A percentile compares a stretch with the other conserved stretches of the same genome.
These are phyloP conservation scores for Dovyalis caffra DNA, from an alignment of 345 rosid species.

Conservation along the genomic window DNA sequence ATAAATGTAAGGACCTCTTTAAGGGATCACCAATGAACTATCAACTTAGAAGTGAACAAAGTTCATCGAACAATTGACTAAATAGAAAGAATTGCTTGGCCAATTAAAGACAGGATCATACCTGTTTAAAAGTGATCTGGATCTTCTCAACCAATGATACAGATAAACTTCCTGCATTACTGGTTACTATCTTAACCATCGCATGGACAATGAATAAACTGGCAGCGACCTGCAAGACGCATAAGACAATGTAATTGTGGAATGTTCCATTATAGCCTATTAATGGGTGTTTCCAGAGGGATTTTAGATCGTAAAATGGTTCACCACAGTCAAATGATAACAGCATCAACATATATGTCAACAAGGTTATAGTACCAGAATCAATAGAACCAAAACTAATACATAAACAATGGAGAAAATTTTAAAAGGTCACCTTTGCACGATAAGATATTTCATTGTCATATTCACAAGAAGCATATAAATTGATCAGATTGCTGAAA, in stretches of 20 bases:
- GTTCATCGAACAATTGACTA: background rate
- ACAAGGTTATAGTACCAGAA: background rate
- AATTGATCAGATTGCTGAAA: conserved; percentile 51
- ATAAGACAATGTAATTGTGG: conserved; percentile 8
- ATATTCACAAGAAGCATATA: conserved; percentile 55
- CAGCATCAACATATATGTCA: background rate
- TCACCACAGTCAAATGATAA: background rate
- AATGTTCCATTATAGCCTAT: background rate
- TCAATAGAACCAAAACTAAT: background rate
- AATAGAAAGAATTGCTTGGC: background rate
- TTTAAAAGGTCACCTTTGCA: conserved; percentile 45
- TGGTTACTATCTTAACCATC: conserved; percentile 59
- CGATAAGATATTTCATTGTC: conserved; percentile 43
- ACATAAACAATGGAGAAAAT: background rate
- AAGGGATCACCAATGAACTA: background rate
- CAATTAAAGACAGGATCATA: conserved; percentile 28
- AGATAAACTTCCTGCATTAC: conserved; percentile 66
- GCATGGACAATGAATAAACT: conserved; percentile 62
- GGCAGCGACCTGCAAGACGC: conserved; percentile 61
- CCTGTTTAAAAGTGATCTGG: conserved; percentile 43
- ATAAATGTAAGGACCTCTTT: background rate
- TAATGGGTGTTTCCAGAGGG: background rate
- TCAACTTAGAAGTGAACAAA: background rate
- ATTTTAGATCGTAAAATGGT: background rate
- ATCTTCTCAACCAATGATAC: conserved; percentile 62